Base-by-base conservation (phyloP, 306 rosid genomes). In the Cyclanthera cordifolia region DNA sequence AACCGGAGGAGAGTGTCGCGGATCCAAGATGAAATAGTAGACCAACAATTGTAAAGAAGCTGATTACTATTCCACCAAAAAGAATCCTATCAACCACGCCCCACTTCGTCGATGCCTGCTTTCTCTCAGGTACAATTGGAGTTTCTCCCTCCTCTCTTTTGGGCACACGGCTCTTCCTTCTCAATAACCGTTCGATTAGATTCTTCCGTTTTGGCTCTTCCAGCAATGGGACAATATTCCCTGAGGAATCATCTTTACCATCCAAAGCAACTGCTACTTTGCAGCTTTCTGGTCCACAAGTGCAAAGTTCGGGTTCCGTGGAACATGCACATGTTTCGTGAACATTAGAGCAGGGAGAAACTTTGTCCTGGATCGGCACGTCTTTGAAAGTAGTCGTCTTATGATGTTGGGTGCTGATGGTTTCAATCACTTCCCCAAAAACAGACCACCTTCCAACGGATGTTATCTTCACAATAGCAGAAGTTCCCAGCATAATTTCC, bases 391-490 rank as follows among this genome's bases (percentile, higher is more conserved):
- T 53, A 76, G 78, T 72, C 53, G 75, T 60, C 43, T 60, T 74
- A 64, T 66, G 75, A 48, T 67, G 80, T 43, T 19, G 64, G 13
- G 27, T 77, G 69, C 72, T 45, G 77, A 93, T 14, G 39, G 78
- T 85, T 80, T 93, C 87, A 5, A 90, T 82, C 55, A 93, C 91
- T 78, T 90, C 84, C 25, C 95, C 99, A 37, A 93, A 90, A 73
- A 90, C 96, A 3, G 99, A 93, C 99, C 99, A 90, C 77, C 99
- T 93, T 81, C 95, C 95, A 5, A 83, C 83, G 4, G 91, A 79
- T 71, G 95, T 87, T 79, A 93, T 83, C 83, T 80, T 88, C 75
- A 76, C 91, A 74, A 81, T 75, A 65, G 94, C 94, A 79, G 95
- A 87, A 74, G 90, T 82, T 75, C 99, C 99, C 64, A 93, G 84